These are phyloP conservation scores for Talaromyces amestolkiae DNA, from an alignment of 2,329 filamentous ascomycete genomes.

Conservation along the genomic window DNA sequence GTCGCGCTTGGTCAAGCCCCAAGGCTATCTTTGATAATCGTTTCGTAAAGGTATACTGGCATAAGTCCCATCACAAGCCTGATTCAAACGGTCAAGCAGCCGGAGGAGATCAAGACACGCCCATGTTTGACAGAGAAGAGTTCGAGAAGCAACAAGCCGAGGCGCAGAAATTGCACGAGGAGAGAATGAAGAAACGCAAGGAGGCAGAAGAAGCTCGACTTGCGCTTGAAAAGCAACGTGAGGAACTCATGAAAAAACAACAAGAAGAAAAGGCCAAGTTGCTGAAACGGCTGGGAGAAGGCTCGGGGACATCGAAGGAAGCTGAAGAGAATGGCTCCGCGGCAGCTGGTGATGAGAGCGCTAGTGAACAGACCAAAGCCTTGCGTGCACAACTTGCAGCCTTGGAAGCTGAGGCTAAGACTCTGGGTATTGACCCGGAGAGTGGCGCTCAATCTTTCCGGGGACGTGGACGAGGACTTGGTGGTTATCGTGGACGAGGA, in stretches of 20 bases:
- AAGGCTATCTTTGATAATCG: slow-evolving; percentile 64
- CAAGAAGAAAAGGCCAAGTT: slow-evolving; percentile 55
- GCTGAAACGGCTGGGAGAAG: slow-evolving; percentile 47
- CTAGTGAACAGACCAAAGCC: slow-evolving; percentile 50
- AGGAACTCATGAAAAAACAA: slow-evolving; percentile 52
- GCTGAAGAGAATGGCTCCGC: slow-evolving; percentile 20
- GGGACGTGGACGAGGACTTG: slow-evolving; percentile 29
- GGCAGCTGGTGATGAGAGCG: slow-evolving; percentile 34
- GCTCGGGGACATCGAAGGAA: slow-evolving; percentile 21
- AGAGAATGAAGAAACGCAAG: slow-evolving; percentile 51
- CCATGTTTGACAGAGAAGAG: slow-evolving; percentile 53
- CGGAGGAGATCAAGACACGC: slow-evolving; percentile 36
- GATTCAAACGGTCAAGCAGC: slow-evolving; percentile 30
- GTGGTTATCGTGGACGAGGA: slow-evolving; percentile 41
- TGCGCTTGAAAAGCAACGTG: slow-evolving; percentile 54
- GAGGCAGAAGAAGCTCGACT: slow-evolving; percentile 52
- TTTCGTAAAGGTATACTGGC: slow-evolving; percentile 65
- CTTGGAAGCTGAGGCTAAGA: slow-evolving; percentile 56
- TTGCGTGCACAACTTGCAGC: slow-evolving; percentile 55
- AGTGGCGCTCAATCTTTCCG: slow-evolving; percentile 26
- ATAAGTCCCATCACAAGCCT: slow-evolving; percentile 44
- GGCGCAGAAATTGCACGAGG: slow-evolving; percentile 57
- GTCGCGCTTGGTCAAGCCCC: slow-evolving; percentile 57
- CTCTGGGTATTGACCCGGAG: slow-evolving; percentile 51
- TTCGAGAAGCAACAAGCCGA: slow-evolving; percentile 56